A percentile compares a stretch with the other conserved stretches of the same genome.
Conservation (phyloP, 2,329 filamentous ascomycete genomes). For the Monosporascus sp. region DNA sequence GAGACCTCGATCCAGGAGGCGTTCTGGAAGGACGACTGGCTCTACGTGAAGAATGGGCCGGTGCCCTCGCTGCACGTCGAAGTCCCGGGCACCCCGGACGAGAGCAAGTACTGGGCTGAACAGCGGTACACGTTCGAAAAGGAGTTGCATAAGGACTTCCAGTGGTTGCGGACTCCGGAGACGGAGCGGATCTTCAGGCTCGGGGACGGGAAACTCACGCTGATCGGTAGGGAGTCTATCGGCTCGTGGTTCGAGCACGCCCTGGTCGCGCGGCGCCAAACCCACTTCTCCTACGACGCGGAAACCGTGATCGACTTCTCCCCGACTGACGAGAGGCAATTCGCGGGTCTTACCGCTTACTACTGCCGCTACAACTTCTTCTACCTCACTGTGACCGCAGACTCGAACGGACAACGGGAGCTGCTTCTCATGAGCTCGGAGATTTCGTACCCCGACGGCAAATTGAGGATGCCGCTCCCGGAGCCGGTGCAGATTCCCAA, state of each 20-base stretch:
- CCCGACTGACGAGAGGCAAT: constrained; percentile 54
- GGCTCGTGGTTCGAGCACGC: constrained; percentile 57
- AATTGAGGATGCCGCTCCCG: constrained; percentile 36
- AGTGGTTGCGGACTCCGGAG: constrained; percentile 53
- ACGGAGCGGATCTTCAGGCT: constrained; percentile 45
- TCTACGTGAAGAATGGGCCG: constrained; percentile 55
- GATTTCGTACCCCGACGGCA: constrained; percentile 47
- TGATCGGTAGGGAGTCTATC: constrained; percentile 46
- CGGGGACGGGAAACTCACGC: constrained; percentile 33
- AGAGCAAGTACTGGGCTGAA: constrained; percentile 44
- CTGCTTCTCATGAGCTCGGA: constrained; percentile 53
- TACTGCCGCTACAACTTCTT: constrained; percentile 62
- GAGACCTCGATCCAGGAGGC: constrained; percentile 55
- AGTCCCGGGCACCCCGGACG: constrained; percentile 42
- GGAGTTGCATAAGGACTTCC: constrained; percentile 46
- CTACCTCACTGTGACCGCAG: constrained; percentile 54
- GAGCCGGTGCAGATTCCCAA: constrained; percentile 44
- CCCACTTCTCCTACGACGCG: constrained; percentile 56
- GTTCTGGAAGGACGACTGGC: constrained; percentile 58
- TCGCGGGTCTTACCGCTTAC: constrained; percentile 56
- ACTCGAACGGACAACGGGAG: constrained; percentile 50
- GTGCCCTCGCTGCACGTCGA: constrained; percentile 49
- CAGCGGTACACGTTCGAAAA: constrained; percentile 40
- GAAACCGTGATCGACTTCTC: constrained; percentile 49
- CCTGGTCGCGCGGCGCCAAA: constrained; percentile 48